These are phyloP conservation scores for Citrus unshiu DNA, from an alignment of 345 rosid species.

Conservation along the genomic window DNA sequence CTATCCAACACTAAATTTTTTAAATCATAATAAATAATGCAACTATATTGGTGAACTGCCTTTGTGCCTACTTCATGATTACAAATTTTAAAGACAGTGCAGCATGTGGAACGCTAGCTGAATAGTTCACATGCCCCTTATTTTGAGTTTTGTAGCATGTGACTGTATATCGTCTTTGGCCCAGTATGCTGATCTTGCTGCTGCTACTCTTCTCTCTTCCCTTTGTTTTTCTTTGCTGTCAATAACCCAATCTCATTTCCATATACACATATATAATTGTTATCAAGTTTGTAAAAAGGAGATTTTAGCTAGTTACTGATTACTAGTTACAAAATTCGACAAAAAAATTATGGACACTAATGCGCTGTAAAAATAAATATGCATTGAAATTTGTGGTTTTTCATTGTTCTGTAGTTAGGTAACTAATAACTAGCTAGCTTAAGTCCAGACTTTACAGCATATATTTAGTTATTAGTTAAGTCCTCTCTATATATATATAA, in stretches of 20 bases:
- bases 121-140: background rate
- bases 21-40: background rate
- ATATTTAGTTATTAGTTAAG: too few relatives aligned
- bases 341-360: background rate
- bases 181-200: slow-evolving; percentile 4
- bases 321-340: too few relatives aligned
- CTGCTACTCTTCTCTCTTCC: background rate
- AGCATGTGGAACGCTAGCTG: slow-evolving; percentile 14
- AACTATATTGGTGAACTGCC: slow-evolving; percentile 6
- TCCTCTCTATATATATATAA: too few relatives aligned
- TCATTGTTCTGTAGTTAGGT: too few relatives aligned
- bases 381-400: background rate
- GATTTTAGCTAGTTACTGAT: too few relatives aligned
- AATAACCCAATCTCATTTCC: background rate
- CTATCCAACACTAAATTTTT: background rate
- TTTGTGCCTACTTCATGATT: slow-evolving; percentile 1
- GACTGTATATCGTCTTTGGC: background rate
- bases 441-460: too few relatives aligned
- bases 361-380: background rate
- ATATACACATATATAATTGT: background rate
- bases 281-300: too few relatives aligned
- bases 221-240: slow-evolving; percentile 7
- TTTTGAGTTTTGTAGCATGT: slow-evolving; percentile 5
- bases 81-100: slow-evolving; percentile 7
- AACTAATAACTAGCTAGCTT: too few relatives aligned